Base-by-base conservation (phyloP, 306 rosid genomes). In the Arachis hypogaea region DNA sequence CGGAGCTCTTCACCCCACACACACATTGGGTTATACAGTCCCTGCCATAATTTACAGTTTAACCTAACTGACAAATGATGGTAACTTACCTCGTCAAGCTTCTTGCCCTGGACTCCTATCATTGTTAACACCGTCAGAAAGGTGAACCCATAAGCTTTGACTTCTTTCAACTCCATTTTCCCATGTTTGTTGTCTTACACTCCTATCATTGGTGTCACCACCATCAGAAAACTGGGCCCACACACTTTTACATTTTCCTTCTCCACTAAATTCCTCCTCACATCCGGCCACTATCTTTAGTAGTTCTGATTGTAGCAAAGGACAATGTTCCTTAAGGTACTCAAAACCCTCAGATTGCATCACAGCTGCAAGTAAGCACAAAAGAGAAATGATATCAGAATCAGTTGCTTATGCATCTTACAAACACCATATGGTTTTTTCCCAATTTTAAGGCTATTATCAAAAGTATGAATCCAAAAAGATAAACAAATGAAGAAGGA, bases 151-250 rank as follows among this genome's bases (percentile, higher is more conserved):
- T 78, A 87, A 71, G 81, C 81, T 87, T 75, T 82, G 91, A 78
- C 83, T 83, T 80, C 88, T 73, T 55, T 90, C 95, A 36, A 72
- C 90, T 44, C 89, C 96, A 65, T 93, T 89, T 68, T 90, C 92
- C 97, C 97, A 88, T 69, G 92, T 88, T 78, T 81, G 88, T 80
- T 93, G 98, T 82, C 96, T 88, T 56, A 87, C 88, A 58, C 93
- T 88, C 74, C 89, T 78, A 59, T 92, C 98, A 59, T 85, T 91
- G 45, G 96, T 87, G 68, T 94, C 94, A 59, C 87, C 98, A 1
- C 98, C 98, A 44, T 94, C 98, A 5, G 96, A 94, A 63, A 89
- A 91, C 75, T 91, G 97, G 43, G 89, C 98, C 98, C 98, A 94
- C 63, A 94, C 95, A 12, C 98, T 94, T 70, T 83, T 83, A 76